These are phyloP conservation scores for Wallacemonas sp. DNA, from an alignment of 208 protist species.

Conservation along the genomic window DNA sequence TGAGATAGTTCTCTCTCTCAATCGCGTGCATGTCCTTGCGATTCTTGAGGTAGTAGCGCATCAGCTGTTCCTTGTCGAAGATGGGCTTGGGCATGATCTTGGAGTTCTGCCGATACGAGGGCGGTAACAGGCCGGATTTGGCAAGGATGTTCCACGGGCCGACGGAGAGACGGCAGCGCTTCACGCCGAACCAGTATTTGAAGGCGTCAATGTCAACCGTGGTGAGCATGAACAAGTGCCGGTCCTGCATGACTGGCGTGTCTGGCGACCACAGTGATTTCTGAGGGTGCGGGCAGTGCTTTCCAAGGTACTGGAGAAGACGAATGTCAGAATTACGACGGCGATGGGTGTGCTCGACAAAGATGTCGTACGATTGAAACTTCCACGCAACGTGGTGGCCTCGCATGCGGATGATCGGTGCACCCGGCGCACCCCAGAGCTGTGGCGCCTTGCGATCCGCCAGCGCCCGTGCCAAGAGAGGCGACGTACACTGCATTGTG, in stretches of 20 bases:
- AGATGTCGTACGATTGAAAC: conserved; percentile 88
- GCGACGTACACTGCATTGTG: conserved; percentile 5
- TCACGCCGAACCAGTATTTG: conserved; percentile 93
- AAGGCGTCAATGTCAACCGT: conserved; percentile 91
- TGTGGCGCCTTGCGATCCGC: conserved; percentile 61
- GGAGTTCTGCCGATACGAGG: conserved; percentile 81
- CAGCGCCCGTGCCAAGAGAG: conserved; percentile 48
- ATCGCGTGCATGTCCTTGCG: conserved; percentile 64
- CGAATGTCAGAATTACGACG: conserved; percentile 82
- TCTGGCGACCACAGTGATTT: conserved; percentile 93
- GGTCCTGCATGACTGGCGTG: conserved; percentile 87
- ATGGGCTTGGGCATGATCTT: conserved; percentile 90
- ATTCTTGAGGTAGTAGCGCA: conserved; percentile 89
- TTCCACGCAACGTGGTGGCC: conserved; percentile 87
- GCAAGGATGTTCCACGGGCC: conserved; percentile 85
- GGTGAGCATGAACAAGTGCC: conserved; percentile 91
- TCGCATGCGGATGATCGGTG: conserved; percentile 87
- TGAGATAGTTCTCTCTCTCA: conserved; percentile 77
- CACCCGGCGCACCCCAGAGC: conserved; percentile 85
- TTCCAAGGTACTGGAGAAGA: conserved; percentile 89
- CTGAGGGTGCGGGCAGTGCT: conserved; percentile 91
- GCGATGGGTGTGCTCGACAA: conserved; percentile 88
- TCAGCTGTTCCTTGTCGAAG: conserved; percentile 91
- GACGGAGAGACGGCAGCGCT: conserved; percentile 80
- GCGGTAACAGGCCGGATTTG: conserved; percentile 84